Percentiles rank a stretch among this genome's conserved stretches.
These are phyloP conservation scores for Prinsepia uniflora DNA, from an alignment of 306 rosid genomes.

Conservation along the genomic window DNA sequence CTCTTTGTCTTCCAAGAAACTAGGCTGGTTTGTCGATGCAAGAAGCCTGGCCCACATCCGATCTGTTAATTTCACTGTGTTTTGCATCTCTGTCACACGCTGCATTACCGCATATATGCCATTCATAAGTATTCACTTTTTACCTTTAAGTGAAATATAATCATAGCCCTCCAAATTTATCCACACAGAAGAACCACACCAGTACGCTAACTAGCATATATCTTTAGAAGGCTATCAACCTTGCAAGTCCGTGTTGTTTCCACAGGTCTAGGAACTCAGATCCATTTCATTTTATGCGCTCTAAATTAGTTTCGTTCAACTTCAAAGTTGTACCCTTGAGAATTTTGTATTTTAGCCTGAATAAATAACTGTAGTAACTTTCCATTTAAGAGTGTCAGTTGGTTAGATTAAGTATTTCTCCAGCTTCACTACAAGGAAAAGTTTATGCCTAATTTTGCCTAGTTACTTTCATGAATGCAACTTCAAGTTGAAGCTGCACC, in stretches of 20 bases:
- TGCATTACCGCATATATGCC: slow-evolving; percentile 34
- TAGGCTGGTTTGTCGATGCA: slow-evolving; percentile 89
- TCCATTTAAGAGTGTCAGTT: not conserved
- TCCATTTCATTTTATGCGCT: not conserved
- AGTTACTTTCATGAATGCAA: slow-evolving; percentile 6
- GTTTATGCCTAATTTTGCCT: not conserved
- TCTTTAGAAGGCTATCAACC: not conserved
- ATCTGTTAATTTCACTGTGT: slow-evolving; percentile 58
- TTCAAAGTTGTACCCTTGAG: not conserved
- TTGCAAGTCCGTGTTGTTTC: not conserved
- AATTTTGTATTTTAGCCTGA: not conserved
- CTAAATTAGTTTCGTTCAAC: not conserved
- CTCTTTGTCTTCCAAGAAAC: slow-evolving; percentile 45
- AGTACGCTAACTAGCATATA: not conserved
- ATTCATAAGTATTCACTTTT: not conserved
- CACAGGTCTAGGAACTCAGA: not conserved
- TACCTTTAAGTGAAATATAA: not conserved
- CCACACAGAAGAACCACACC: not conserved
- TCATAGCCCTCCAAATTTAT: not conserved
- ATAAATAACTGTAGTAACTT: not conserved
- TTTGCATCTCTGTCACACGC: slow-evolving; percentile 76
- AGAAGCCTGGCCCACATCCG: slow-evolving; percentile 98
- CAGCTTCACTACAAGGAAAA: not conserved
- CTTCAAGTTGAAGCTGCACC: not conserved
- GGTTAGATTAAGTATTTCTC: not conserved